Percentiles rank a stretch among this genome's conserved stretches.
Evolutionary conservation across 805 yeast species (phyloP).

Genomic region (Yueomyces sinensis): DNA sequence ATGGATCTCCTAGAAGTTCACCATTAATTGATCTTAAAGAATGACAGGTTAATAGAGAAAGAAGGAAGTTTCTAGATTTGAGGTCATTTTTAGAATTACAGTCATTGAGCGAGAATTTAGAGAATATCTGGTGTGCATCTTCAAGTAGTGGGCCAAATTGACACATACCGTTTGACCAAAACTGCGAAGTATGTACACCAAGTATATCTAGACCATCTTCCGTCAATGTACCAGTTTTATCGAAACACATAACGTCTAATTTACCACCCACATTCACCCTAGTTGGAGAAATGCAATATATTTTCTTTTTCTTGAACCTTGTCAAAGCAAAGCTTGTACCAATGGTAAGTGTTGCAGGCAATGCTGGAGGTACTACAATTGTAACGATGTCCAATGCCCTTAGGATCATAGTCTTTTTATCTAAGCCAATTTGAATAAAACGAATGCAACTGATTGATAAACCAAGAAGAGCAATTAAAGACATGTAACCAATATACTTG

Average conservation of each 20-base stretch:
- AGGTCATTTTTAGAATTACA: constrained; percentile 20
- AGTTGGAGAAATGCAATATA: constrained; percentile 89
- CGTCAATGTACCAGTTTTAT: constrained; percentile 94
- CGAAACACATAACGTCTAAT: constrained; percentile 80
- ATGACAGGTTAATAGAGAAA: constrained; percentile 55
- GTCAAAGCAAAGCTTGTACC: constrained; percentile 89
- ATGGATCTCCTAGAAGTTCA: constrained; percentile 83
- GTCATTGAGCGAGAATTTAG: constrained; percentile 19
- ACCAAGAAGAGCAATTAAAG: constrained; percentile 70
- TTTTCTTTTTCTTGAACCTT: constrained; percentile 51
- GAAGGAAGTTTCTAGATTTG: constrained; percentile 22
- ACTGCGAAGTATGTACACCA: constrained; percentile 35
- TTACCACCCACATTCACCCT: constrained; percentile 95
- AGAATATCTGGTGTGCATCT: constrained; percentile 12
- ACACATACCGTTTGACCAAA: constrained; percentile 7
- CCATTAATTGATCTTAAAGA: constrained; percentile 69
- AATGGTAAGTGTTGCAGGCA: constrained; percentile 93
- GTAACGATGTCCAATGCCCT: constrained; percentile 91
- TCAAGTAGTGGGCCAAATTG: constrained; percentile 18
- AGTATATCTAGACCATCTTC: constrained; percentile 92
- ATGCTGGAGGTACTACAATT: constrained; percentile 96
- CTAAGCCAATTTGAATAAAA: constrained; percentile 65
- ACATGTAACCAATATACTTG: constrained; percentile 92
- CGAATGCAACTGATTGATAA: constrained; percentile 73
- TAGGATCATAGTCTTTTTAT: constrained; percentile 54